Conservation (phyloP, 2,329 filamentous ascomycete genomes). For the Cercospora sp. region DNA sequence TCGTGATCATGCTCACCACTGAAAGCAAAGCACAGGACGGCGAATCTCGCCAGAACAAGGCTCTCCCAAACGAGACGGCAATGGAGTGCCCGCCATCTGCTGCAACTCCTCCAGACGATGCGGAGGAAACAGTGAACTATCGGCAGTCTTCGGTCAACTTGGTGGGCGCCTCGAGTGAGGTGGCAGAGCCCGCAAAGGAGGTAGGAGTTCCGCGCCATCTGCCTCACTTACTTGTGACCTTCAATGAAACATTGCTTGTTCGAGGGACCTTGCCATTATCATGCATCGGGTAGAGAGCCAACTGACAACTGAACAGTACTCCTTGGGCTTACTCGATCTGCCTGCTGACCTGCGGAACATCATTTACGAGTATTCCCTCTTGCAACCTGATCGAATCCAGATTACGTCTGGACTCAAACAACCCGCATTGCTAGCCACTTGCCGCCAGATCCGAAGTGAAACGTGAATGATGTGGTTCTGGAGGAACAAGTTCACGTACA, state of each 20-base stretch:
- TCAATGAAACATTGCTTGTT: too few species aligned
- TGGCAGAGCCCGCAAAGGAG: not conserved
- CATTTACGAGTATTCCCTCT: not conserved
- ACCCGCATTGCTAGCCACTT: not conserved
- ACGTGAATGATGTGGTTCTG: not conserved
- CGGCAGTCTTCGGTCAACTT: not conserved
- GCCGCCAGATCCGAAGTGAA: conserved; percentile 13
- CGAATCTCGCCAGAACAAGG: not conserved
- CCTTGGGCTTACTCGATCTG: not conserved
- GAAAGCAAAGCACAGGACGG: not conserved
- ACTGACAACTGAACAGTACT: not conserved
- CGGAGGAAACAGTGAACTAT: not conserved
- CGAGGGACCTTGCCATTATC: not conserved
- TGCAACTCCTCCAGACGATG: not conserved
- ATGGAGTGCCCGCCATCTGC: not conserved
- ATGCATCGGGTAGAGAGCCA: not conserved
- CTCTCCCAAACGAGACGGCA: not conserved
- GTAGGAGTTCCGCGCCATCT: not conserved
- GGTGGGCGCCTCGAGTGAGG: not conserved
- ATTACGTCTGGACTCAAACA: not conserved
- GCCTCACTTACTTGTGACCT: too few species aligned
- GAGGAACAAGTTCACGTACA: not conserved
- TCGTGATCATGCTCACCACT: not conserved
- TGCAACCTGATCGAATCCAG: not conserved
- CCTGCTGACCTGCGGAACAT: not conserved